These are phyloP conservation scores for Arthrobotrys entomopaga DNA, from an alignment of 2,329 filamentous ascomycete species.

Conservation along the genomic window DNA sequence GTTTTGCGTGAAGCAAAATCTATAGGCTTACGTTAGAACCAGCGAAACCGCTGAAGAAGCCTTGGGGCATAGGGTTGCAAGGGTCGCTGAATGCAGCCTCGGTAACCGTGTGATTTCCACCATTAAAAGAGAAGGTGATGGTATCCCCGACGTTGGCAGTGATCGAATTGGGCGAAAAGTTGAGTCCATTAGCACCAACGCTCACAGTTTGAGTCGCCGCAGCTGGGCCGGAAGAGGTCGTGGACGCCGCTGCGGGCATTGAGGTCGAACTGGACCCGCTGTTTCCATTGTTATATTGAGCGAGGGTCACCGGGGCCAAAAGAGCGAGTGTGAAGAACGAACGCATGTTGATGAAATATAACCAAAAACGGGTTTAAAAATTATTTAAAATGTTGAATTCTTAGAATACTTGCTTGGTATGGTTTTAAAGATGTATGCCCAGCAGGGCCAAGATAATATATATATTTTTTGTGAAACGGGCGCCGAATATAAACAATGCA, in stretches of 20 bases:
- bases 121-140: slow-evolving; percentile 27
- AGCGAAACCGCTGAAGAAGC: slow-evolving; percentile 38
- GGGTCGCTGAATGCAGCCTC: slow-evolving; percentile 79
- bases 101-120: slow-evolving; percentile 77
- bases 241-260: neutral
- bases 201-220: slow-evolving; percentile 71
- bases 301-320: slow-evolving; percentile 24
- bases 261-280: neutral
- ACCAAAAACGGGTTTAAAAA: neutral
- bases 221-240: slow-evolving; percentile 24
- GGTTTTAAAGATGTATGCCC: neutral
- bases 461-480: neutral
- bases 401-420: neutral
- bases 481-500: neutral
- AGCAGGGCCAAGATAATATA: slow-evolving; percentile 3
- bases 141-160: slow-evolving; percentile 68
- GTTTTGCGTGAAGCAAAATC: neutral
- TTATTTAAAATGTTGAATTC: neutral
- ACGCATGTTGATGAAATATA: slow-evolving; percentile 14
- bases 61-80: slow-evolving; percentile 70
- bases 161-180: slow-evolving; percentile 75
- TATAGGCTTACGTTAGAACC: slow-evolving; percentile 17
- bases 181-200: slow-evolving; percentile 68
- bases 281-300: slow-evolving; percentile 1
- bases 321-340: slow-evolving; percentile 22